phyloP scores from a whole-genome alignment of 1,284 basidiomycete species.

The Ceratorhiza oryzae-sativae region DNA sequence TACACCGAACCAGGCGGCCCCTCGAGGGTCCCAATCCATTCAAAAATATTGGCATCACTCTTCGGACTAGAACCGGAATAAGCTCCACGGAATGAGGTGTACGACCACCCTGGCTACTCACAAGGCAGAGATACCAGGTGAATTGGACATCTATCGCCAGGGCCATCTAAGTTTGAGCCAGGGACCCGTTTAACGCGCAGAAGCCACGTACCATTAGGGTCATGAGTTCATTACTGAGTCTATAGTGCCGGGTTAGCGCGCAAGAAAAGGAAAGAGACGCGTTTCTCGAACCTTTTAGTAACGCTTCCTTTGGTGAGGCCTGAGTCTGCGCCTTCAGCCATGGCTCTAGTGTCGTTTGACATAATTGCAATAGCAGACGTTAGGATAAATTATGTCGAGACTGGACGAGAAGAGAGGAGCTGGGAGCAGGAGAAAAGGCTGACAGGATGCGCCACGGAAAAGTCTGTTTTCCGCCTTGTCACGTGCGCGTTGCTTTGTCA shows the following conservation, averaged over 20 bases:
- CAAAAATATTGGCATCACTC: conserved; percentile 79
- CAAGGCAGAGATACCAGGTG: conserved; percentile 68
- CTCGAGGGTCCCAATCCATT: conserved; percentile 85
- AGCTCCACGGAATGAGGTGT: conserved; percentile 3
- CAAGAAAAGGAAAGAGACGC: neutral
- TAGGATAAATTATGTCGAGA: neutral
- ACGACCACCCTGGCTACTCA: conserved; percentile 51
- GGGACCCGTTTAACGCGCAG: neutral
- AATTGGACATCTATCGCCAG: conserved; percentile 75
- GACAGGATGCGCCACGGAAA: neutral
- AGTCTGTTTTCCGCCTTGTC: neutral
- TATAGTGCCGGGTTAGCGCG: conserved; percentile 47
- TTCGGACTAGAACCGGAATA: conserved; percentile 67
- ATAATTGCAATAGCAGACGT: neutral
- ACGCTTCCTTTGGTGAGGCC: conserved; percentile 62
- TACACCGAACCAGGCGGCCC: conserved; percentile 80
- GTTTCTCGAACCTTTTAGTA: conserved; percentile 69
- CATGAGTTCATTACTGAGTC: conserved; percentile 82
- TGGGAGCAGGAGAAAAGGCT: neutral
- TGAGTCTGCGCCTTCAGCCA: conserved; percentile 7
- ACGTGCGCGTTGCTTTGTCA: conserved; percentile 8
- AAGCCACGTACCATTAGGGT: conserved; percentile 71
- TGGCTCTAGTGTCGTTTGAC: neutral
- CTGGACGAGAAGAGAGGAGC: neutral
- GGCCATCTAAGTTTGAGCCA: neutral